These are phyloP conservation scores for Dendrocalamus sinicus DNA, from an alignment of 176 grass and related monocot species.

Conservation along the genomic window DNA sequence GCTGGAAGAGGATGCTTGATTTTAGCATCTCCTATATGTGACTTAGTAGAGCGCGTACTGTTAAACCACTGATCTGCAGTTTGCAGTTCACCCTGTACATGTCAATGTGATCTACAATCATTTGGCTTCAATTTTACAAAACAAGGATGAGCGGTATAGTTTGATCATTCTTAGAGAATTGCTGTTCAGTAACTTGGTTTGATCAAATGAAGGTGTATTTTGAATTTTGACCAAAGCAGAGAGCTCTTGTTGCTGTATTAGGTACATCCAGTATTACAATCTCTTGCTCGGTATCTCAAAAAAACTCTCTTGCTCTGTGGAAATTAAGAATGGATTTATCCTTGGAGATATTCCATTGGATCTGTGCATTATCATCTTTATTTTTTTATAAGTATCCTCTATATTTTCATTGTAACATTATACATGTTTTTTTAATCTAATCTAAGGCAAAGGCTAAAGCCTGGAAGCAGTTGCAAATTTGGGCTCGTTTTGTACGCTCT, in stretches of 20 bases:
- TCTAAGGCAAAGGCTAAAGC: neutral
- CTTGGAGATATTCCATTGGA: neutral
- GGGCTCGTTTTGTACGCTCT: neutral
- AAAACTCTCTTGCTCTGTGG: neutral
- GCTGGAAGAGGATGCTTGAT: conserved; percentile 29
- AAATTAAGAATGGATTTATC: neutral
- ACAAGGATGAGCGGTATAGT: neutral
- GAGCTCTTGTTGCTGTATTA: conserved; percentile 9
- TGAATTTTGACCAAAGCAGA: neutral
- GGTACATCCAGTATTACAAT: neutral
- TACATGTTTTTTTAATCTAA: too few relatives aligned
- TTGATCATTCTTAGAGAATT: neutral
- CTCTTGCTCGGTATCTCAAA: neutral
- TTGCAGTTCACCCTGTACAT: conserved; percentile 39
- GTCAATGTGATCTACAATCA: conserved; percentile 31
- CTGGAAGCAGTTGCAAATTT: neutral
- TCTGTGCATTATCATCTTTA: neutral
- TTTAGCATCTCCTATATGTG: conserved; percentile 7
- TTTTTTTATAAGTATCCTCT: too few relatives aligned
- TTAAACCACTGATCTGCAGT: conserved; percentile 12
- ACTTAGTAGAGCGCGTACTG: neutral
- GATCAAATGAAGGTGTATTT: neutral
- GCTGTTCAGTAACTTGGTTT: neutral
- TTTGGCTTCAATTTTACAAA: neutral
- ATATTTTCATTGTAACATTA: neutral